Evolutionary conservation across 2,329 filamentous ascomycete genomes (phyloP).

Genomic region (Exophiala oligosperma): DNA sequence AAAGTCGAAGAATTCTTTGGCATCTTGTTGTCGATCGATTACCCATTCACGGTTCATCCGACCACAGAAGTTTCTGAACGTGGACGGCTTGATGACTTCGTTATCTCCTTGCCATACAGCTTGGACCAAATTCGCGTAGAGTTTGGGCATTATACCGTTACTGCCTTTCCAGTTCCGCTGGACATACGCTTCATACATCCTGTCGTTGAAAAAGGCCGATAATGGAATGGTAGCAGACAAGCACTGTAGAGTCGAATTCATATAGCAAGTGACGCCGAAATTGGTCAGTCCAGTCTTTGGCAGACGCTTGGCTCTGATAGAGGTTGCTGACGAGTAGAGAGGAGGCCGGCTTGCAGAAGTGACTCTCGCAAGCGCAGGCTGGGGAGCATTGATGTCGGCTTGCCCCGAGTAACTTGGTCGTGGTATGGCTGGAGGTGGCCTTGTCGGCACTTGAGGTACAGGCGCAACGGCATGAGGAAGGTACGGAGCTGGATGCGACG

Average conservation of each 20-base stretch:
- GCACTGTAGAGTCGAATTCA: slow-evolving; percentile 86
- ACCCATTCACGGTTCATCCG: slow-evolving; percentile 68
- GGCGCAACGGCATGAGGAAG: slow-evolving; percentile 36
- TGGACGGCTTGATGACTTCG: slow-evolving; percentile 57
- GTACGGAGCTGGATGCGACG: slow-evolving; percentile 23
- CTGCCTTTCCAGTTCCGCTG: slow-evolving; percentile 66
- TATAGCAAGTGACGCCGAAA: slow-evolving; percentile 82
- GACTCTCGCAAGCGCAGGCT: slow-evolving; percentile 44
- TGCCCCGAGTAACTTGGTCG: slow-evolving; percentile 80
- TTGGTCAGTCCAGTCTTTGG: slow-evolving; percentile 76
- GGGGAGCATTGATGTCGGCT: slow-evolving; percentile 57
- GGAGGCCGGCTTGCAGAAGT: slow-evolving; percentile 46
- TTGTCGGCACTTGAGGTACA: slow-evolving; percentile 61
- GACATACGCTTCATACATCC: slow-evolving; percentile 56
- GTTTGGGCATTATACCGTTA: slow-evolving; percentile 61
- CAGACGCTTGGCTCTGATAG: slow-evolving; percentile 48
- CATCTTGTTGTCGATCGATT: slow-evolving; percentile 79
- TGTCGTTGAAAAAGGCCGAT: slow-evolving; percentile 65
- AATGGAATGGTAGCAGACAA: slow-evolving; percentile 69
- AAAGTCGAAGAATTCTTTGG: slow-evolving; percentile 85
- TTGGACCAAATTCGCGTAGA: slow-evolving; percentile 62
- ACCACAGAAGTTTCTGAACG: slow-evolving; percentile 65
- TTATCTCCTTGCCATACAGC: slow-evolving; percentile 63
- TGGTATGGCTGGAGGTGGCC: slow-evolving; percentile 68
- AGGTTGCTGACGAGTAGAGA: slow-evolving; percentile 42